Conservation (phyloP, 108 stramenopile species). For the Cylindrotheca fusiformis region DNA sequence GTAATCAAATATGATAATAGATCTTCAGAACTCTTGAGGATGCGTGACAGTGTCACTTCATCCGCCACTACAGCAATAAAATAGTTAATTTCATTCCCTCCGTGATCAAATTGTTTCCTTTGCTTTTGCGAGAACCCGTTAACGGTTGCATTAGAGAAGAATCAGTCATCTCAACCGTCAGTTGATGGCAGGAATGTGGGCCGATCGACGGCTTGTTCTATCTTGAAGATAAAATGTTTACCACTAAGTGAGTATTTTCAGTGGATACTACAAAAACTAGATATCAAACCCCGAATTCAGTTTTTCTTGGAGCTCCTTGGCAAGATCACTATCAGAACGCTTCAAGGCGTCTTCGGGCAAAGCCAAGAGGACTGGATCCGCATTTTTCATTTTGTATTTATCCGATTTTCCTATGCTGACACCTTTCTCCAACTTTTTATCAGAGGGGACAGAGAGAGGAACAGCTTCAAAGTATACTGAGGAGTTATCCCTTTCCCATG, state of each 20-base stretch:
- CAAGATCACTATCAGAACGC: constrained; percentile 77
- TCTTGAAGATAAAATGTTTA: background rate
- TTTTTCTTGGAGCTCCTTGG: constrained; percentile 68
- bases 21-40: no score
- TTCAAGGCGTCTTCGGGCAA: constrained; percentile 44
- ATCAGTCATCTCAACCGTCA: no score
- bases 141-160: no score
- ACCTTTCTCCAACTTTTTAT: constrained; percentile 58
- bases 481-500: constrained; percentile 84
- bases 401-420: constrained; percentile 64
- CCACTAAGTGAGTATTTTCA: background rate
- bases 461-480: constrained; percentile 83
- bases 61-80: no score
- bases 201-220: no score
- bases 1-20: no score
- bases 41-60: no score
- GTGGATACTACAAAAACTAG: background rate
- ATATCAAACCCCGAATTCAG: constrained; percentile 44
- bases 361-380: constrained; percentile 68
- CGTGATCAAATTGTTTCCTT: no score
- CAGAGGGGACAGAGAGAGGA: constrained; percentile 66
- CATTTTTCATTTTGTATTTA: constrained; percentile 48
- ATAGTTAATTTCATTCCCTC: no score
- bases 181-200: no score
- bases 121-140: no score